Evolutionary conservation across 352 stramenopile species (phyloP).

Genomic region (Phytopythium aichiense): DNA sequence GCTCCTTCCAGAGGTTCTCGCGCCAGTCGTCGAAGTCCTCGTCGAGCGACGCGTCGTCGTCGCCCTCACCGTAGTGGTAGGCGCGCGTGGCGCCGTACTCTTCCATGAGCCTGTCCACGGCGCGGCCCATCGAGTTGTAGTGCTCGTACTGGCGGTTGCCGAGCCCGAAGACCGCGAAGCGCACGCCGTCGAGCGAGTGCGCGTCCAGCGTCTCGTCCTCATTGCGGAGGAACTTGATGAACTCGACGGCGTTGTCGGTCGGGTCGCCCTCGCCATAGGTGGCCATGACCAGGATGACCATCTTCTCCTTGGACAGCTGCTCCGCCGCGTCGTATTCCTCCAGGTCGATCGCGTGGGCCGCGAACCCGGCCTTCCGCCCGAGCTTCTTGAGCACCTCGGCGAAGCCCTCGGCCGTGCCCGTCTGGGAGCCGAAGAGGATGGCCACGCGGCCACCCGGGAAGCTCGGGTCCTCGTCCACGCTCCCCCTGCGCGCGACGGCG

Average conservation of each 20-base stretch:
- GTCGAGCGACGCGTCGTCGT: conserved; percentile 95
- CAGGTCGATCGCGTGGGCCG: conserved; percentile 89
- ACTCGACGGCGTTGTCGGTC: conserved; percentile 95
- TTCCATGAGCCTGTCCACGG: conserved; percentile 87
- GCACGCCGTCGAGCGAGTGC: conserved; percentile 48
- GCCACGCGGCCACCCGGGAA: conserved; percentile 74
- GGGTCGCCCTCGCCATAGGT: conserved; percentile 98
- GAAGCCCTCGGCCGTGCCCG: conserved; percentile 97
- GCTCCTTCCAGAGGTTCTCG: conserved; percentile 86
- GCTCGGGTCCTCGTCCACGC: conserved; percentile 26
- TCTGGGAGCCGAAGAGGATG: conserved; percentile 97
- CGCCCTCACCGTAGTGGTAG: conserved; percentile 91
- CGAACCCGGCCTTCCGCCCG: conserved; percentile 83
- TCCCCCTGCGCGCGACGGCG: conserved; percentile 2
- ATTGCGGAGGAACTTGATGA: conserved; percentile 90
- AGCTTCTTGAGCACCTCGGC: conserved; percentile 92
- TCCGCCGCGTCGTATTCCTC: conserved; percentile 91
- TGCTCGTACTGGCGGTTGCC: conserved; percentile 99
- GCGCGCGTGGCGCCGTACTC: conserved; percentile 82
- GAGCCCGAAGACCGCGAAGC: conserved; percentile 96
- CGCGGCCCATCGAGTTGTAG: conserved; percentile 96
- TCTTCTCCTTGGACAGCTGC: conserved; percentile 66
- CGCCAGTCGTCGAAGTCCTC: conserved; percentile 95
- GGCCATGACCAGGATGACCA: conserved; percentile 94
- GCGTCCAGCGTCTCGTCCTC: conserved; percentile 26